Base-by-base conservation (phyloP, 805 yeast genomes). In the Nakazawaea sp. region DNA sequence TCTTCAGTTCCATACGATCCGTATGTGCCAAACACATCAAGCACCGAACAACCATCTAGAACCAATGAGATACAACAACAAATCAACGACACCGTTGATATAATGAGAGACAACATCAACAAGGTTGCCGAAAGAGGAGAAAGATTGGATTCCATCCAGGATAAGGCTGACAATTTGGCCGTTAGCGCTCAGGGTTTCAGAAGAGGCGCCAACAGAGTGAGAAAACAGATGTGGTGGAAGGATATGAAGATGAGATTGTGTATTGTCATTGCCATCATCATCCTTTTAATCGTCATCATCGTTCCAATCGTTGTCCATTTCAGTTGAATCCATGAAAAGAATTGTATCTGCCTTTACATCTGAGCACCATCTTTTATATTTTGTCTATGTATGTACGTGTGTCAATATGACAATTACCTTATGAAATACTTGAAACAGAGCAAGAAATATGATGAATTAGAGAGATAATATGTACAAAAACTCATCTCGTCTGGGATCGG, bases 171-270 rank as follows among this genome's bases (percentile, higher is more conserved):
- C 53, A 87, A 84, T 58, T 72, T 90, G 50, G 95, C 95, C 30
- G 86, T 81, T 32, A 76, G 86, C 32, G 97, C 98, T 8, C 90
- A 86, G 50, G 92, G 95, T 26, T 90, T 92, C 68, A 86, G 94
- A 58, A 76, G 95, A 58, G 95, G 96, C 28, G 97, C 98, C 42
- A 90, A 90, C 65, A 80, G 95, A 51, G 97, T 90, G 33, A 84
- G 98, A 64, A 90, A 89, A 62, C 95, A 89, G 56, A 90, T 90
- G 97, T 90, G 97, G 97, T 85, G 95, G 84, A 90, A 92, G 62
- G 96, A 90, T 59, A 73, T 92, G 76, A 92, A 92, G 68, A 83
- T 92, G 90, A 81, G 95, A 61, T 66, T 89, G 69, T 90, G 97
- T 62, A 81, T 89, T 42, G 77, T 81, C 33, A 83, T 81, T 20